Percentiles rank a stretch among this genome's conserved stretches.
Evolutionary conservation across 2,329 filamentous ascomycete genomes (phyloP).

Genomic region (Trichoderma hamatum): DNA sequence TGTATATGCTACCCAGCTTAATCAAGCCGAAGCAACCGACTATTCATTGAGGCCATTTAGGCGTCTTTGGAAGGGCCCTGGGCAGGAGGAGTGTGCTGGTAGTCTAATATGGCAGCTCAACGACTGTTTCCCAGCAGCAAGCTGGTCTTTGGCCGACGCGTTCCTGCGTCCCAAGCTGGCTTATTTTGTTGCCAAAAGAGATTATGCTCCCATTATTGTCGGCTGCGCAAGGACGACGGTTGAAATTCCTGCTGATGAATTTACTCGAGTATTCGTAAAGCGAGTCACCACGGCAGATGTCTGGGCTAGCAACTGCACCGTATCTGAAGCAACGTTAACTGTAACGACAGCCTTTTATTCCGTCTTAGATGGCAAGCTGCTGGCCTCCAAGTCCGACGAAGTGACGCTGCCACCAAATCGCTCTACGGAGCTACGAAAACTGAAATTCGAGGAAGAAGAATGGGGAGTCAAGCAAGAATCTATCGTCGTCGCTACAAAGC

Average conservation of each 20-base stretch:
- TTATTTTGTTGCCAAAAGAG: slow-evolving; percentile 16
- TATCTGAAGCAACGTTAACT: background rate
- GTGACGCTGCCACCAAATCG: slow-evolving; percentile 16
- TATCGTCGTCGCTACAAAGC: slow-evolving; percentile 3
- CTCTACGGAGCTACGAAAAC: slow-evolving; percentile 1
- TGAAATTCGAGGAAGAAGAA: slow-evolving; percentile 1
- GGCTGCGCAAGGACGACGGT: background rate
- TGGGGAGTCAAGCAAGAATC: slow-evolving; percentile 15
- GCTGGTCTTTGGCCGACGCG: slow-evolving; percentile 15
- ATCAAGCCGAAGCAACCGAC: slow-evolving; percentile 21
- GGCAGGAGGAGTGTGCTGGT: slow-evolving; percentile 9
- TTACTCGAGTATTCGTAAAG: background rate
- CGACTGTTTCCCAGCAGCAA: slow-evolving; percentile 19
- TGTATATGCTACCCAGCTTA: slow-evolving; percentile 22
- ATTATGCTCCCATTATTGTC: slow-evolving; percentile 7
- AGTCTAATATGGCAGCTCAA: slow-evolving; percentile 21
- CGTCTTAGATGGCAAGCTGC: slow-evolving; percentile 2
- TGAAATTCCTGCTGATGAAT: slow-evolving; percentile 12
- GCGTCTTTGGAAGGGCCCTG: slow-evolving; percentile 19
- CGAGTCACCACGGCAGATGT: background rate
- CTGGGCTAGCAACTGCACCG: slow-evolving; percentile 14
- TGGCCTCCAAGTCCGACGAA: background rate
- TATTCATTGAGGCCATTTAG: slow-evolving; percentile 11
- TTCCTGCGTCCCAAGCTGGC: slow-evolving; percentile 19
- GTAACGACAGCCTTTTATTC: background rate